Evolutionary conservation across 306 rosid genomes (phyloP), one percentile per base, ranked within the genome.

Genomic region (Glycine latifolia): DNA sequence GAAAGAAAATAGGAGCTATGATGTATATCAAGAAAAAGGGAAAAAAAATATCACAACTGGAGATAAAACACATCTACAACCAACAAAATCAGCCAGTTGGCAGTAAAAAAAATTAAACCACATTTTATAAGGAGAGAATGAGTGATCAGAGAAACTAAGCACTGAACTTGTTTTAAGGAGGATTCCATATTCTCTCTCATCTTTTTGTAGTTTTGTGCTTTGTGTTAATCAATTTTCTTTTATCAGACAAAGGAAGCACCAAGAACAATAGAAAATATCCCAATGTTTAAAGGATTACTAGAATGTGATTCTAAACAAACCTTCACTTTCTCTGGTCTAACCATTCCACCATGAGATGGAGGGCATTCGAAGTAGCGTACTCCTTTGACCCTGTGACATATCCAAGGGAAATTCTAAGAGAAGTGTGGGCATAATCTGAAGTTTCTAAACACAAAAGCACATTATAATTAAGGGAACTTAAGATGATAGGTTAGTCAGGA

Each of bases 291-390:
- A 74, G 66, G 8, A 48, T 14, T 13, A 49, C 67, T 3, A 47
- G 48, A 53, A n/a, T 52, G 68, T 15, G 46, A 37, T 43, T 65
- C 43, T 37, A 60, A 58, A 85, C 91, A 55, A 73, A 94, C 97
- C 97, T 94, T 92, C 67, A 94, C 92, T 94, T 94, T 94, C 63
- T 89, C 98, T n/a, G 97, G 93, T 86, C 94, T 88, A 78, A 94
- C 89, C 82, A 94, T 88, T 81, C 90, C 94, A 50, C 98, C 97
- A 39, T 91, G 98, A 79, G 87, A 89, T 8, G 92, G 90, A 65
- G 91, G 94, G 80, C 98, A 92, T 69, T 84, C 84, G 61, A 94
- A 94, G 88, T 92, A 92, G 71, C 92, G 91, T 13, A 85, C 82
- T 83, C 94, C 97, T 86, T 92, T 94, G 83, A 94, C 97, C 91